Evolutionary conservation across 768 basidiomycete genomes (phyloP).

Genomic region (Pseudohyphozyma bogoriensis): DNA sequence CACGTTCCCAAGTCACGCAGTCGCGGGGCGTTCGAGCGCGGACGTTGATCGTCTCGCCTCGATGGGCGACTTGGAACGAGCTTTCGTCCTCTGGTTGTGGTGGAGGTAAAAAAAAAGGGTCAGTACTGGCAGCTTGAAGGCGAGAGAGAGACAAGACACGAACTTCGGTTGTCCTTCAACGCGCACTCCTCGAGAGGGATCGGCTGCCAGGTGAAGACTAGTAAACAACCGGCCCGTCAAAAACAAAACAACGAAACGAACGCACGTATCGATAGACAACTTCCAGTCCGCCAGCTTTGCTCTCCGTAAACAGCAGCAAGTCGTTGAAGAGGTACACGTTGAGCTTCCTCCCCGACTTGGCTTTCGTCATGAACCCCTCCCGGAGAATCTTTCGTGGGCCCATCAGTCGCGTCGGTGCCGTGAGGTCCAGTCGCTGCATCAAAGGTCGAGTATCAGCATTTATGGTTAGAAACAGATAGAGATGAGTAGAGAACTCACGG

Average conservation of each 20-base stretch:
- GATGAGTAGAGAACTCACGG: slow-evolving; percentile 46
- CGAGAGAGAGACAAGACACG: not conserved
- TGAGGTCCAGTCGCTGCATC: slow-evolving; percentile 61
- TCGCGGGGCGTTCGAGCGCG: slow-evolving; percentile 44
- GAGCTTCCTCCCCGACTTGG: slow-evolving; percentile 71
- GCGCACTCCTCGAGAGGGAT: slow-evolving; percentile 33
- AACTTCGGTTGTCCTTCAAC: slow-evolving; percentile 11
- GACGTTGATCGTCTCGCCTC: slow-evolving; percentile 20
- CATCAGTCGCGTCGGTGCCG: slow-evolving; percentile 73
- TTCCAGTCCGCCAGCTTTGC: slow-evolving; percentile 40
- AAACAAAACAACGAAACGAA: too few relatives aligned
- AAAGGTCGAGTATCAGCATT: not conserved
- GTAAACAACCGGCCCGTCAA: too few relatives aligned
- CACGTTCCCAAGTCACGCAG: slow-evolving; percentile 48
- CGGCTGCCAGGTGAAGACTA: slow-evolving; percentile 20
- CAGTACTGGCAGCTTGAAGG: not conserved
- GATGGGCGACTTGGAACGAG: slow-evolving; percentile 15
- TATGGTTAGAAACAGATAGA: not conserved
- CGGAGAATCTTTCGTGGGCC: slow-evolving; percentile 68
- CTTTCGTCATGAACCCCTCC: slow-evolving; percentile 66
- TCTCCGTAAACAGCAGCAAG: slow-evolving; percentile 72
- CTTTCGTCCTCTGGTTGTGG: not conserved
- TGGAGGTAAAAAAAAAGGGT: too few relatives aligned
- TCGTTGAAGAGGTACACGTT: slow-evolving; percentile 77
- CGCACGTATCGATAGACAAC: slow-evolving; percentile 23